phyloP scores from a whole-genome alignment of 2,329 filamentous ascomycete species.

The Graphilbum fragrans region DNA sequence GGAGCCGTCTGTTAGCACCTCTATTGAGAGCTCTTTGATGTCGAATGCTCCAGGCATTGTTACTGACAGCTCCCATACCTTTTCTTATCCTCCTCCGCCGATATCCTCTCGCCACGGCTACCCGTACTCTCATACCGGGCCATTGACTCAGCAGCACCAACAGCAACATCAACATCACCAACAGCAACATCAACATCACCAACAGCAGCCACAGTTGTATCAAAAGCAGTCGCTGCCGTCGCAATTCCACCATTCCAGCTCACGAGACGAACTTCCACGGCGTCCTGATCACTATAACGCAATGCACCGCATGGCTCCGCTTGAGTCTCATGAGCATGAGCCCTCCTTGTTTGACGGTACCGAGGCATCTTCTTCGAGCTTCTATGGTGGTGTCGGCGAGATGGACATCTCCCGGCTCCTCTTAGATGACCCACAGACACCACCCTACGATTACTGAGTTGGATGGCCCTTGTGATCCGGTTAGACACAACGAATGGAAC shows the following conservation, averaged over 20 bases:
- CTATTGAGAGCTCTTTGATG: conserved; percentile 32
- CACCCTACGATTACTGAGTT: not conserved
- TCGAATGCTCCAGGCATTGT: conserved; percentile 25
- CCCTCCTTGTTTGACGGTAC: conserved; percentile 30
- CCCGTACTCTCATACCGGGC: not conserved
- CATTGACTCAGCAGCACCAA: not conserved
- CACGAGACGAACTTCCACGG: conserved; percentile 34
- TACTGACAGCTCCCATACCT: conserved; percentile 23
- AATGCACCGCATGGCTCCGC: conserved; percentile 17
- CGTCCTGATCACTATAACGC: conserved; percentile 23
- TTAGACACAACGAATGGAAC: too few relatives aligned
- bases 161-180: too few relatives aligned
- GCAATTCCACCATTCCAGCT: conserved; percentile 18
- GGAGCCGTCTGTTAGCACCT: conserved; percentile 39
- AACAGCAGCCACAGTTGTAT: too few relatives aligned
- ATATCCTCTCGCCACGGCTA: not conserved
- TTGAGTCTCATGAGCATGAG: conserved; percentile 14
- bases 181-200: too few relatives aligned
- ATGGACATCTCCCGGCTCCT: conserved; percentile 52
- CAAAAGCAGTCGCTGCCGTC: not conserved
- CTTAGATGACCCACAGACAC: conserved; percentile 25
- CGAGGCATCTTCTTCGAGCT: conserved; percentile 25
- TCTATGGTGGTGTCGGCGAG: conserved; percentile 33
- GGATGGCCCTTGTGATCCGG: not conserved
- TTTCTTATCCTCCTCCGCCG: not conserved